Percentiles rank a stretch among this genome's conserved stretches.
Evolutionary conservation across 75 land plant genomes (phyloP).

Genomic region (Pinus tabuliformis): DNA sequence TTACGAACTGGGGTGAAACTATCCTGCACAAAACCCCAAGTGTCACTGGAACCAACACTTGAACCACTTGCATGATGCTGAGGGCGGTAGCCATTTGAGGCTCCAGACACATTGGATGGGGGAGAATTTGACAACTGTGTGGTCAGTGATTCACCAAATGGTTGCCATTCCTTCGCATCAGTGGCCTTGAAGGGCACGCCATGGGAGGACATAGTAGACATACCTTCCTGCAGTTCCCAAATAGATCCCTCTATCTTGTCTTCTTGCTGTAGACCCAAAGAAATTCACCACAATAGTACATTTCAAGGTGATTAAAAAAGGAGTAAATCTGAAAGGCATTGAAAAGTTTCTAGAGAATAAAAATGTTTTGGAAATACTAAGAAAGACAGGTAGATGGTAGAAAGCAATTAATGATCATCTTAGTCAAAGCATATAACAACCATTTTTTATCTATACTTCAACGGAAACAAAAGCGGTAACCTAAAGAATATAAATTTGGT

Average conservation of each 20-base stretch:
- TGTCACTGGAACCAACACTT: slow-evolving; percentile 7
- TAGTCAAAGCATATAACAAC: neutral
- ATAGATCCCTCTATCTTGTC: slow-evolving; percentile 52
- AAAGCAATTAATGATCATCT: neutral
- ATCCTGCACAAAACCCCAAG: slow-evolving; percentile 60
- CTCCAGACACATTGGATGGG: slow-evolving; percentile 15
- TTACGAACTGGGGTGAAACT: slow-evolving; percentile 29
- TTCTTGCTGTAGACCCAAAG: slow-evolving; percentile 18
- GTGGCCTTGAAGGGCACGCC: slow-evolving; percentile 11
- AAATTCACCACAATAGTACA: neutral
- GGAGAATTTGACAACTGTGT: slow-evolving; percentile 5
- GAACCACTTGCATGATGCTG: slow-evolving; percentile 9
- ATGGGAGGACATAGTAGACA: slow-evolving; percentile 19
- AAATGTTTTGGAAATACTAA: neutral
- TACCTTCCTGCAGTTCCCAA: slow-evolving; percentile 35
- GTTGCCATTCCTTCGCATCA: slow-evolving; percentile 50
- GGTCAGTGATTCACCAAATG: slow-evolving; percentile 35
- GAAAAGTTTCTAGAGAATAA: neutral
- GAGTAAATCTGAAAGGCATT: neutral
- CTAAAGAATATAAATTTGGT: neutral
- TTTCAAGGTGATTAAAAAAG: neutral
- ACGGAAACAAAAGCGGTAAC: neutral
- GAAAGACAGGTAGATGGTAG: neutral
- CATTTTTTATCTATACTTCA: neutral
- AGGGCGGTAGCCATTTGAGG: slow-evolving; percentile 32